Percentiles rank a stretch among this genome's conserved stretches.
Evolutionary conservation across 2,329 filamentous ascomycete species (phyloP).

Genomic region (Phaeosphaeria sp.): DNA sequence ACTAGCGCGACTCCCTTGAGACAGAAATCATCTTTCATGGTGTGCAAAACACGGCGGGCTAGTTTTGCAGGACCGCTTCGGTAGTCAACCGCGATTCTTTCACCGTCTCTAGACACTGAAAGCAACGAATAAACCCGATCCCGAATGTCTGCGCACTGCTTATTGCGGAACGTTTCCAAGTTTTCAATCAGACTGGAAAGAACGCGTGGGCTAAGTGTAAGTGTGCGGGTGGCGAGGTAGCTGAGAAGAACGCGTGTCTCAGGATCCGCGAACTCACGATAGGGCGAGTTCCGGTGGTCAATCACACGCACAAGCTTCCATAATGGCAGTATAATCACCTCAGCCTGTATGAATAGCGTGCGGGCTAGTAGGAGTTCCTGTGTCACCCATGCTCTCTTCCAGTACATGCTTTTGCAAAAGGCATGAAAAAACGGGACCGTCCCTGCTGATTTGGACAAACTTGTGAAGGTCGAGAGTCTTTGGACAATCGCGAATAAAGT

Average conservation of each 20-base stretch:
- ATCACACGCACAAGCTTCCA: neutral
- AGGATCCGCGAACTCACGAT: neutral
- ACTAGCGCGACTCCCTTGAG: neutral
- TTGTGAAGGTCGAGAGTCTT: neutral
- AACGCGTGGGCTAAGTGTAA: neutral
- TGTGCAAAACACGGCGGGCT: neutral
- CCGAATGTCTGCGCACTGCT: neutral
- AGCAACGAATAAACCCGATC: neutral
- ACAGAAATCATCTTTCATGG: neutral
- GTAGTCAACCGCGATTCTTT: neutral
- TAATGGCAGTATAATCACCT: neutral
- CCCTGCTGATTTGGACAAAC: neutral
- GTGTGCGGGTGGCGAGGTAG: neutral
- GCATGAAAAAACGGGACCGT: neutral
- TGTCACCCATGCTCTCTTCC: neutral
- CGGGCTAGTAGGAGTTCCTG: neutral
- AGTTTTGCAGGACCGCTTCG: neutral
- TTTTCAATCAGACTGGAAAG: neutral
- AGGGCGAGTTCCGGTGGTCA: neutral
- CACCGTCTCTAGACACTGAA: neutral
- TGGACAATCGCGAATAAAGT: neutral
- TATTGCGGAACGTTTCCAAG: neutral
- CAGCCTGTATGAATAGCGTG: neutral
- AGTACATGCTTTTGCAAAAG: slow-evolving; percentile 8
- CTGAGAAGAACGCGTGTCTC: neutral